A percentile compares a stretch with the other conserved stretches of the same genome.
phyloP scores from a whole-genome alignment of 352 stramenopile genomes.

The Pythium aphanidermatum region DNA sequence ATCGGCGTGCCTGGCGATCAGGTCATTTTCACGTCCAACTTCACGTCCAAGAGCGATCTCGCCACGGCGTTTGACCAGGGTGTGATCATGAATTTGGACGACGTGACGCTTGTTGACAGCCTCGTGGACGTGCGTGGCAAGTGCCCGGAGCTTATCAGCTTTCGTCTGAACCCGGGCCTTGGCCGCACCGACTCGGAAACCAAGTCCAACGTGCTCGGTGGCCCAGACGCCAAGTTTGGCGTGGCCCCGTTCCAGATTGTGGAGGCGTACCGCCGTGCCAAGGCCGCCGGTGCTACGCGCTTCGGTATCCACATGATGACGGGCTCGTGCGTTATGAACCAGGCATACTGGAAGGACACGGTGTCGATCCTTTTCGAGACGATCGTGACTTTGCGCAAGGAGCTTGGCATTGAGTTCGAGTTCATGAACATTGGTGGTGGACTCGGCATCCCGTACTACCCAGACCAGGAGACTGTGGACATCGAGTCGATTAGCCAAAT shows the following conservation, averaged over 20 bases:
- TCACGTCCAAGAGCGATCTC: conserved; percentile 78
- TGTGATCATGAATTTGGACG: conserved; percentile 87
- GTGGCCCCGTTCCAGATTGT: conserved; percentile 85
- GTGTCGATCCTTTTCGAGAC: conserved; percentile 81
- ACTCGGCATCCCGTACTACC: conserved; percentile 84
- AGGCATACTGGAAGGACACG: conserved; percentile 87
- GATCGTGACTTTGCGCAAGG: conserved; percentile 66
- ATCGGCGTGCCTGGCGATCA: conserved; percentile 67
- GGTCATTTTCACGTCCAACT: conserved; percentile 90
- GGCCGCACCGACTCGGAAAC: conserved; percentile 87
- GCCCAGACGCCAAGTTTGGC: conserved; percentile 86
- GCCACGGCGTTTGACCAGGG: conserved; percentile 64
- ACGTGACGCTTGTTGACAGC: conserved; percentile 77
- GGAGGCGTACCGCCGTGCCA: conserved; percentile 78
- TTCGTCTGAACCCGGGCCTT: conserved; percentile 83
- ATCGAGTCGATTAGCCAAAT: conserved; percentile 62
- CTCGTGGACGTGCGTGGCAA: conserved; percentile 56
- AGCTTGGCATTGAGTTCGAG: conserved; percentile 86
- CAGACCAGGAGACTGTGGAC: conserved; percentile 64
- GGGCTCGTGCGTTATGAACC: conserved; percentile 85
- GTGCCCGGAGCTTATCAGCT: conserved; percentile 83
- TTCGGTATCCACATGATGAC: conserved; percentile 93
- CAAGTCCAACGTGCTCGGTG: conserved; percentile 85
- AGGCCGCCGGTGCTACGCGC: conserved; percentile 68
- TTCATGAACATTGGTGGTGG: conserved; percentile 90